Evolutionary conservation across 345 rosid genomes (phyloP), one percentile per base, ranked within the genome.

Genomic region (Salix suchowensis): DNA sequence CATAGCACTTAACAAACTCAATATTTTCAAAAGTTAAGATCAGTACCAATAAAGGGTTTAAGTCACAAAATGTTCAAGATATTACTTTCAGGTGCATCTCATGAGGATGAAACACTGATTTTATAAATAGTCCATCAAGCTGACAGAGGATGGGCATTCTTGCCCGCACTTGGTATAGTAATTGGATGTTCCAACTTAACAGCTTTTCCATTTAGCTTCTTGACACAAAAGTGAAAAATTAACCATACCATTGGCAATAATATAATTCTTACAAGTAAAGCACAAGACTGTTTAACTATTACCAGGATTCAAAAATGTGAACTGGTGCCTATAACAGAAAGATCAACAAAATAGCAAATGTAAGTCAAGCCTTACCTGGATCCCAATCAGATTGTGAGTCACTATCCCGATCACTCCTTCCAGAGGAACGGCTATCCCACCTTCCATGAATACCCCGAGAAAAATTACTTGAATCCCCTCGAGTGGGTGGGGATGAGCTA

Each of bases 371-470:
- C 70, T 50, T 58, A 93, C 98, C 98, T 81, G 98, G 82, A 80
- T 96, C 96, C 81, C 76, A 61, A 67, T 92, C 98, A 80, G 91
- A 87, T 44, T 89, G 96, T 5, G 91, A 84, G 79, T 90, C 99
- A 65, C 87, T 71, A 68, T 92, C 97, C 77, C 84, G 91, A 54
- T 96, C 97, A 76, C 86, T 88, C 86, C 91, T 87, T 68, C 92
- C 96, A 58, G 89, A 87, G 68, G 98, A 88, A 73, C 91, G 90
- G 75, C 88, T 86, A 70, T 96, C 99, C 97, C 99, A 92, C 76
- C 91, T 88, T 82, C 97, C 97, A 77, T 85, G 91, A 58, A 46
- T 64, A 71, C 88, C 91, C 76, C 89, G 82, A 48, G 89, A 85
- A 76, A 82, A 86, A 71, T 79, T 81, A 65, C 91, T 85, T 4